phyloP scores from a whole-genome alignment of 495 filamentous ascomycete genomes.

The Xylaria curta region DNA sequence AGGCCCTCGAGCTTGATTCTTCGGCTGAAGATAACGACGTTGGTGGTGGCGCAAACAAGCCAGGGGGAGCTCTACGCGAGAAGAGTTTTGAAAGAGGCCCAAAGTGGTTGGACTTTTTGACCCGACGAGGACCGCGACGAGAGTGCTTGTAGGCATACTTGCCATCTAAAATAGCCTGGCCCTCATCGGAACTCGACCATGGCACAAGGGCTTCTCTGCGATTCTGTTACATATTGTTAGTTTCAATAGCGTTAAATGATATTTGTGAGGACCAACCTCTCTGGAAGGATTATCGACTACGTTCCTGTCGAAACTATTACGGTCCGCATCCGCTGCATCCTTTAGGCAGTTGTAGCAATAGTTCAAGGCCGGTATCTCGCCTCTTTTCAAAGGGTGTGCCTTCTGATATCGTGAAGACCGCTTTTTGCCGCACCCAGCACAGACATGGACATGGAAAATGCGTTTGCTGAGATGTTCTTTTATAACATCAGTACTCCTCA shows the following conservation, averaged over 20 bases:
- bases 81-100: slow-evolving; percentile 14
- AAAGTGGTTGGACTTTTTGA: slow-evolving; percentile 3
- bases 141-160: slow-evolving; percentile 14
- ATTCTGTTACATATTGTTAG: slow-evolving; percentile 28
- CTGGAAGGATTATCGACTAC: neutral
- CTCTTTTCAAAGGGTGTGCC: slow-evolving; percentile 33
- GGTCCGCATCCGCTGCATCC: slow-evolving; percentile 20
- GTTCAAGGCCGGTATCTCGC: slow-evolving; percentile 30
- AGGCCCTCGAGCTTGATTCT: slow-evolving; percentile 17
- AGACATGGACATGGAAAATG: slow-evolving; percentile 33
- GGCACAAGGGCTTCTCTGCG: neutral
- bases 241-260: no score
- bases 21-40: slow-evolving; percentile 19
- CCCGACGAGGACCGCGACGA: slow-evolving; percentile 1
- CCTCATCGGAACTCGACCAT: slow-evolving; percentile 8
- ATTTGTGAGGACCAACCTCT: slow-evolving; percentile 4
- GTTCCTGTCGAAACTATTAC: neutral
- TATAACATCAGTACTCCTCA: neutral
- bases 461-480: slow-evolving; percentile 24
- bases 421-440: slow-evolving; percentile 34
- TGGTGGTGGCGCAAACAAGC: neutral
- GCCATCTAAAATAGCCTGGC: neutral
- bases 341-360: slow-evolving; percentile 34
- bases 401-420: slow-evolving; percentile 31
- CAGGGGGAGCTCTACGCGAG: neutral